Percentiles rank a stretch among this genome's conserved stretches.
phyloP scores from a whole-genome alignment of 2,329 filamentous ascomycete genomes.

The Juglanconis juglandina region DNA sequence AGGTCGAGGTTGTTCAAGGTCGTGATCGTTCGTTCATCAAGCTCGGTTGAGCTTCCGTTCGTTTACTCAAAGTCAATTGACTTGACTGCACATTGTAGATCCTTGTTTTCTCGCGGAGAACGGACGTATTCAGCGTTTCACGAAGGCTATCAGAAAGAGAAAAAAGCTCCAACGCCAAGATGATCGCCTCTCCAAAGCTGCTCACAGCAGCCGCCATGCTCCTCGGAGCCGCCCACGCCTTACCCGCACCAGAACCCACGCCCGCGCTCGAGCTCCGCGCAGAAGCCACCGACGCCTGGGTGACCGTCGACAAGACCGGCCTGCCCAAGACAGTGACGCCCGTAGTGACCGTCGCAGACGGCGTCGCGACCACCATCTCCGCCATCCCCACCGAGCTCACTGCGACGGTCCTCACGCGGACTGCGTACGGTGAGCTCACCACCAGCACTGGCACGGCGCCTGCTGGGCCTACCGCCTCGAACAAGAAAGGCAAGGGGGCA shows the following conservation, averaged over 20 bases:
- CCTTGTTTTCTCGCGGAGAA: too few species aligned
- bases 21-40: neutral
- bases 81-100: too few species aligned
- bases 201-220: conserved; percentile 11
- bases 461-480: conserved; percentile 42
- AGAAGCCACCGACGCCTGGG: conserved; percentile 43
- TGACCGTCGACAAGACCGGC: conserved; percentile 47
- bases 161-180: neutral
- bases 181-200: conserved; percentile 7
- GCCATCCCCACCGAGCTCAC: conserved; percentile 39
- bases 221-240: conserved; percentile 5
- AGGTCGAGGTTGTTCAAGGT: neutral
- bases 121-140: neutral
- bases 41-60: conserved; percentile 1
- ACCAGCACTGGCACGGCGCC: conserved; percentile 38
- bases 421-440: conserved; percentile 27
- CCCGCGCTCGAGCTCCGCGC: conserved; percentile 8
- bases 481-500: conserved; percentile 41
- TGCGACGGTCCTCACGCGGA: conserved; percentile 33
- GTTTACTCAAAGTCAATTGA: neutral
- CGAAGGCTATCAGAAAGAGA: neutral
- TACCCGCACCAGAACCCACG: conserved; percentile 1
- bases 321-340: conserved; percentile 49
- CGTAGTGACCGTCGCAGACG: conserved; percentile 38
- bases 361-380: conserved; percentile 39